Percentiles rank a stretch among this genome's conserved stretches.
Evolutionary conservation across 1,284 basidiomycete genomes (phyloP).

Genomic region (Ceratobasidium sp.): DNA sequence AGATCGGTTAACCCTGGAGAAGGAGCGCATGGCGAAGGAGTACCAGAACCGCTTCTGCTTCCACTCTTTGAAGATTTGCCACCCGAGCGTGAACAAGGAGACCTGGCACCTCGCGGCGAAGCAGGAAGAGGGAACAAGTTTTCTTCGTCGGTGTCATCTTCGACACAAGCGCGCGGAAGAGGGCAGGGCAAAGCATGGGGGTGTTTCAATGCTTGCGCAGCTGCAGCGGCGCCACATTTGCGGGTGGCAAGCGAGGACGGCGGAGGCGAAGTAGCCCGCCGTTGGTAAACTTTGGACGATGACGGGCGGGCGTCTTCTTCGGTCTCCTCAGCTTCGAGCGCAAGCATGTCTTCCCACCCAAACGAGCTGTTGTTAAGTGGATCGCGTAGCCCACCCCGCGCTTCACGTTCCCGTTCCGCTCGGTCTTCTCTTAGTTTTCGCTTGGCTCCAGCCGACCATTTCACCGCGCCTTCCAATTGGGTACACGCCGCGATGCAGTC

Average conservation of each 20-base stretch:
- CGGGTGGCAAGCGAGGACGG: slow-evolving; percentile 8
- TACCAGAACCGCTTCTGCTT: not conserved
- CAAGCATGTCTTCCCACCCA: slow-evolving; percentile 35
- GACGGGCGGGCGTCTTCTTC: not conserved
- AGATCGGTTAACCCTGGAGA: not conserved
- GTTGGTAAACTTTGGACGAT: slow-evolving; percentile 6
- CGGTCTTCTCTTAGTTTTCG: slow-evolving; percentile 29
- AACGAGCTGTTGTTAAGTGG: slow-evolving; percentile 2
- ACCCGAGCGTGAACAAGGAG: slow-evolving; percentile 8
- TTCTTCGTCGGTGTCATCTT: slow-evolving; percentile 35
- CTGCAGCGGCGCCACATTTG: not conserved
- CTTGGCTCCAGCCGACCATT: slow-evolving; percentile 23
- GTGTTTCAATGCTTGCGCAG: slow-evolving; percentile 7
- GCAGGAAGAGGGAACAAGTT: slow-evolving; percentile 23
- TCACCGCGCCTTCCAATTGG: slow-evolving; percentile 12
- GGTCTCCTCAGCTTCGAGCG: slow-evolving; percentile 6
- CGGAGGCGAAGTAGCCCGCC: slow-evolving; percentile 13
- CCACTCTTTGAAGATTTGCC: slow-evolving; percentile 1
- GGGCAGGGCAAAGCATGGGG: slow-evolving; percentile 28
- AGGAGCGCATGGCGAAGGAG: slow-evolving; percentile 7
- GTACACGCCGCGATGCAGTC: not conserved
- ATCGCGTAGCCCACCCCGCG: slow-evolving; percentile 25
- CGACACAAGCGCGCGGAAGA: slow-evolving; percentile 6
- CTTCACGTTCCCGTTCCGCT: slow-evolving; percentile 29
- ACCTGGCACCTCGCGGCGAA: slow-evolving; percentile 20